These are phyloP conservation scores for Vitis riparia DNA, from an alignment of 164 flowering plant species.

Conservation along the genomic window DNA sequence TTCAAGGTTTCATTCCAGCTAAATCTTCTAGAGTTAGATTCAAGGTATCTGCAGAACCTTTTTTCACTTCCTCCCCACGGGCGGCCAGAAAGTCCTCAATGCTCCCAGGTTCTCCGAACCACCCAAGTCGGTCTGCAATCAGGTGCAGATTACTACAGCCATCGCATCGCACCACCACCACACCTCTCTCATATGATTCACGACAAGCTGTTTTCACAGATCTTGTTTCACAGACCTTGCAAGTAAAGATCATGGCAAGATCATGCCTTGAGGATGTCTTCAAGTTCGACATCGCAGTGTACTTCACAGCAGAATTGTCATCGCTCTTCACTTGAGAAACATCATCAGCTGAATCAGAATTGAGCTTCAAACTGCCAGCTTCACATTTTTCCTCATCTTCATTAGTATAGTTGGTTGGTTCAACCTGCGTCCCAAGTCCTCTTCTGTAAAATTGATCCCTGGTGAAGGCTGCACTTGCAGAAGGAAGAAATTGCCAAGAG, in stretches of 20 bases:
- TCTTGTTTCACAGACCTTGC: conserved; percentile 92
- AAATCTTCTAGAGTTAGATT: conserved; percentile 78
- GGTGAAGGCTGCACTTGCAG: conserved; percentile 17
- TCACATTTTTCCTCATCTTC: conserved; percentile 17
- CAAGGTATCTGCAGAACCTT: conserved; percentile 64
- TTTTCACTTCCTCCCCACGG: conserved; percentile 82
- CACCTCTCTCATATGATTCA: conserved; percentile 91
- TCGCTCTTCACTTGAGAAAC: conserved; percentile 4
- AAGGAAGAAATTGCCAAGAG: conserved; percentile 20
- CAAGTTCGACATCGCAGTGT: conserved; percentile 46
- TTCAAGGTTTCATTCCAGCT: conserved; percentile 48
- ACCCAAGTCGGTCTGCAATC: conserved; percentile 87
- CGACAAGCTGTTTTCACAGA: conserved; percentile 69
- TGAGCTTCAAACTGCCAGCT: conserved; percentile 8
- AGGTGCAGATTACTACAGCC: conserved; percentile 85
- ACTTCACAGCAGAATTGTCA: conserved; percentile 20
- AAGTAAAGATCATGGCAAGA: conserved; percentile 83
- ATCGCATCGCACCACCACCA: conserved; percentile 80
- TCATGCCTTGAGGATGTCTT: conserved; percentile 74
- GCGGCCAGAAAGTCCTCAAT: conserved; percentile 83
- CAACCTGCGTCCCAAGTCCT: conserved; percentile 26
- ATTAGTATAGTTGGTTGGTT: conserved; percentile 10
- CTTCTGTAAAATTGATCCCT: conserved; percentile 21
- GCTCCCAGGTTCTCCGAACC: conserved; percentile 90
- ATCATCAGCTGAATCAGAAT: conserved; percentile 9